These are phyloP conservation scores for Diaporthe nobilis DNA, from an alignment of 2,329 filamentous ascomycete genomes.

Conservation along the genomic window DNA sequence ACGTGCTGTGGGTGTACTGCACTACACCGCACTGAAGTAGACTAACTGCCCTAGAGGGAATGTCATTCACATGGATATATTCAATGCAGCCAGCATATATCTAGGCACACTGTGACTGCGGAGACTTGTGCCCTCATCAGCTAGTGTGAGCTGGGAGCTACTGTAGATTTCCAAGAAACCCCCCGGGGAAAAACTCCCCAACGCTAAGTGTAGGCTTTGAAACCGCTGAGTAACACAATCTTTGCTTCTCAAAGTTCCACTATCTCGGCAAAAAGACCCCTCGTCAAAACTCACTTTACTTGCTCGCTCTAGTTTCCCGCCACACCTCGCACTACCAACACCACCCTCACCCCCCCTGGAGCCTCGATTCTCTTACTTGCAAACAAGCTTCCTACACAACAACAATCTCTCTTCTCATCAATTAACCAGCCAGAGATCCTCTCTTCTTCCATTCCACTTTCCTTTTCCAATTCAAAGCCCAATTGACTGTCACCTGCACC, in stretches of 20 bases:
- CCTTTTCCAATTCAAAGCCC: not conserved
- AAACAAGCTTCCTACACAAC: constrained; percentile 14
- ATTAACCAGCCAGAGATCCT: not conserved
- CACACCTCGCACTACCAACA: not conserved
- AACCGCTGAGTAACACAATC: constrained; percentile 34
- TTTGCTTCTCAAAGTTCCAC: constrained; percentile 39
- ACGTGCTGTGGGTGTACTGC: not conserved
- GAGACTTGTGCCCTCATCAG: not conserved
- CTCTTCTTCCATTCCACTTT: not conserved
- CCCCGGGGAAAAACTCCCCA: not conserved
- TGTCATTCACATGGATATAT: not conserved
- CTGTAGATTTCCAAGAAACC: not conserved
- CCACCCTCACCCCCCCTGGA: not conserved
- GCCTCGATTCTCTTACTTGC: not conserved
- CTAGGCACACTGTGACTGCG: not conserved
- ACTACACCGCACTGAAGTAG: not conserved
- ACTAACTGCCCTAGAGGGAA: not conserved
- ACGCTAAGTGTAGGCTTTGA: constrained; percentile 25
- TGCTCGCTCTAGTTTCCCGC: not conserved
- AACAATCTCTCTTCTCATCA: constrained; percentile 13
- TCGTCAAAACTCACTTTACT: constrained; percentile 22
- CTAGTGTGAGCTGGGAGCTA: not conserved
- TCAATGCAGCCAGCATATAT: not conserved
- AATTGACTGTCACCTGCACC: not conserved
- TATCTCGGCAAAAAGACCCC: constrained; percentile 29